A percentile compares a stretch with the other conserved stretches of the same genome.
Conservation (phyloP, 371 early-diverging fungal species). For the Caulochytrium protostelioides region DNA sequence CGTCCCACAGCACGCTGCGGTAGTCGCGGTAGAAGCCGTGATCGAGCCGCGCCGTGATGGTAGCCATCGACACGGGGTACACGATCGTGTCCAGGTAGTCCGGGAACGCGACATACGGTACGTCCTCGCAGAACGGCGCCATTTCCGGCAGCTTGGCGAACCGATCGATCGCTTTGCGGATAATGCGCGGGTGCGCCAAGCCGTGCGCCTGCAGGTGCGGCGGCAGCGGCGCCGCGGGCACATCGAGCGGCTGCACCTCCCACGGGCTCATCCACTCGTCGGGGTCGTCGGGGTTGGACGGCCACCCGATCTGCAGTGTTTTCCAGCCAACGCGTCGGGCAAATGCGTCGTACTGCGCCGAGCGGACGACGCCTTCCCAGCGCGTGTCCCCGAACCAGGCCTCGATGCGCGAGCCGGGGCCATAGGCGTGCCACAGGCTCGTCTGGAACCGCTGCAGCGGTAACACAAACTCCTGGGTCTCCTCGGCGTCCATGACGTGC, state of each 20-base stretch:
- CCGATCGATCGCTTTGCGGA: background rate
- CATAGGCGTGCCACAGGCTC: too few relatives aligned
- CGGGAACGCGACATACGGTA: slow-evolving; percentile 6
- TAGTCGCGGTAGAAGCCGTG: slow-evolving; percentile 6
- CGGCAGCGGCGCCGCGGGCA: background rate
- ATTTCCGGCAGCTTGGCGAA: background rate
- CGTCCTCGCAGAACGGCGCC: slow-evolving; percentile 3
- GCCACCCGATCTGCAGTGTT: too few relatives aligned
- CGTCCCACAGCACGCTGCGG: slow-evolving; percentile 5
- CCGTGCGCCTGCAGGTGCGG: background rate
- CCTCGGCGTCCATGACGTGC: too few relatives aligned
- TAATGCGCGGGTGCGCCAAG: slow-evolving; percentile 1
- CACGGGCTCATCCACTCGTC: slow-evolving; percentile 7
- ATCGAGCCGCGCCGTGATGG: slow-evolving; percentile 3
- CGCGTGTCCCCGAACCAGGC: too few relatives aligned
- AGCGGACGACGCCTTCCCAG: too few relatives aligned
- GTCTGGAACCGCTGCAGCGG: too few relatives aligned
- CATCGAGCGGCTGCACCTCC: slow-evolving; percentile 3
- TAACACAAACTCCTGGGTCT: too few relatives aligned
- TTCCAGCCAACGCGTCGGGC: too few relatives aligned
- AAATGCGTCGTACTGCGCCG: too few relatives aligned
- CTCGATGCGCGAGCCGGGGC: too few relatives aligned
- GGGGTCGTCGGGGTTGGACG: too few relatives aligned
- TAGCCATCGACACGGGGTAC: slow-evolving; percentile 7
- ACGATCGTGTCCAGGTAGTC: slow-evolving; percentile 5